phyloP scores from a whole-genome alignment of 345 rosid species.

The Physaria fendleri region DNA sequence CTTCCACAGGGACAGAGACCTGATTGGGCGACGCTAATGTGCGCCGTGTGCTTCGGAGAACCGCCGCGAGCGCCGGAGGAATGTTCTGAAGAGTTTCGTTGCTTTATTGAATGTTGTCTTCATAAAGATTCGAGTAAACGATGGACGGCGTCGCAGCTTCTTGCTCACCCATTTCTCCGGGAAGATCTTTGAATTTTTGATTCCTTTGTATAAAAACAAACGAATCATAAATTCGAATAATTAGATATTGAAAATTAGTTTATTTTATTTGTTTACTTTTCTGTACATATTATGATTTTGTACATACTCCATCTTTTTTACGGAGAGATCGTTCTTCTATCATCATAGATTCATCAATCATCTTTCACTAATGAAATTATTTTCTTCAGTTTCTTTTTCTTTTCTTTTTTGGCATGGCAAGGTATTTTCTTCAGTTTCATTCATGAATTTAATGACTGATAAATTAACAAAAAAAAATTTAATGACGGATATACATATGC shows the following conservation, averaged over 20 bases:
- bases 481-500: too few species aligned
- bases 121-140: slow-evolving; percentile 67
- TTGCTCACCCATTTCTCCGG: slow-evolving; percentile 59
- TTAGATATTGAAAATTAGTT: not conserved
- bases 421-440: not conserved
- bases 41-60: slow-evolving; percentile 81
- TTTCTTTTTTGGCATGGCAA: too few species aligned
- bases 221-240: not conserved
- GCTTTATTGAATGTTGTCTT: slow-evolving; percentile 65
- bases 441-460: too few species aligned
- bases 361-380: not conserved
- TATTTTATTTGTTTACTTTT: slow-evolving; percentile 3
- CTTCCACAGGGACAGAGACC: slow-evolving; percentile 67
- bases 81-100: slow-evolving; percentile 58
- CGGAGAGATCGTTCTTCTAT: not conserved
- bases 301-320: not conserved
- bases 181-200: slow-evolving; percentile 22
- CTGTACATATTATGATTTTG: not conserved
- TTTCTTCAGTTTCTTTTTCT: not conserved
- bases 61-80: slow-evolving; percentile 59
- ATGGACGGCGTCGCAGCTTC: slow-evolving; percentile 65
- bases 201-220: not conserved
- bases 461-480: too few species aligned
- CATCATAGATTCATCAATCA: not conserved
- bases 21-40: slow-evolving; percentile 87